These are phyloP conservation scores for Sextonia rubra DNA, from an alignment of 164 flowering plant species.

Conservation along the genomic window DNA sequence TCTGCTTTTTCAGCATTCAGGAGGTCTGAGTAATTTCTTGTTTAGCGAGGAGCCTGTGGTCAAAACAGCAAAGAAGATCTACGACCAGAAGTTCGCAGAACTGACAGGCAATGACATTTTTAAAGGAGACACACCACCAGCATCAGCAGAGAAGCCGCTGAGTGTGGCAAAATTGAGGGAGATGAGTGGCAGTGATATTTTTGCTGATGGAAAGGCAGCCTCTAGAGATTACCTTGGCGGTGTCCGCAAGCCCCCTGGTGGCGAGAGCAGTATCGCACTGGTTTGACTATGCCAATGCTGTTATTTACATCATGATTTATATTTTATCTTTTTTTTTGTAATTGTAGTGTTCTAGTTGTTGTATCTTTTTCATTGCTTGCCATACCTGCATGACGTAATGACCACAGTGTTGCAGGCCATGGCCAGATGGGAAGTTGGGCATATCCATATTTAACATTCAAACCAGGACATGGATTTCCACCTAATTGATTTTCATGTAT, in stretches of 20 bases:
- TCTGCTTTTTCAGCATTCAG: slow-evolving; percentile 36
- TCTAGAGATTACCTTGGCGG: slow-evolving; percentile 82
- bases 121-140: slow-evolving; percentile 68
- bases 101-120: slow-evolving; percentile 88
- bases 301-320: neutral
- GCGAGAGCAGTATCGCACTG: slow-evolving; percentile 93
- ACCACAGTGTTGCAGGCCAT: neutral
- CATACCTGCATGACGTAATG: slow-evolving; percentile 5
- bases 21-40: slow-evolving; percentile 50
- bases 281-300: slow-evolving; percentile 43
- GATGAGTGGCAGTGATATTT: slow-evolving; percentile 86
- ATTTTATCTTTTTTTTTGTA: neutral
- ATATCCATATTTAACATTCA: neutral
- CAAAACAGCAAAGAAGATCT: slow-evolving; percentile 82
- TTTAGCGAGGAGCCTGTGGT: slow-evolving; percentile 49
- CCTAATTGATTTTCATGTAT: neutral
- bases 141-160: slow-evolving; percentile 73
- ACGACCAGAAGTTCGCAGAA: slow-evolving; percentile 73
- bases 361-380: neutral
- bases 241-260: slow-evolving; percentile 98
- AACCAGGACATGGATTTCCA: neutral
- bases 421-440: neutral
- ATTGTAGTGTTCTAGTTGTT: slow-evolving; percentile 5
- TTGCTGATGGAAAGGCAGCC: slow-evolving; percentile 80
- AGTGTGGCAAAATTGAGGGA: slow-evolving; percentile 83